Evolutionary conservation across 2,329 filamentous ascomycete species (phyloP), one percentile per base, ranked within the genome.

Genomic region (Sporothrix brunneoviolacea): DNA sequence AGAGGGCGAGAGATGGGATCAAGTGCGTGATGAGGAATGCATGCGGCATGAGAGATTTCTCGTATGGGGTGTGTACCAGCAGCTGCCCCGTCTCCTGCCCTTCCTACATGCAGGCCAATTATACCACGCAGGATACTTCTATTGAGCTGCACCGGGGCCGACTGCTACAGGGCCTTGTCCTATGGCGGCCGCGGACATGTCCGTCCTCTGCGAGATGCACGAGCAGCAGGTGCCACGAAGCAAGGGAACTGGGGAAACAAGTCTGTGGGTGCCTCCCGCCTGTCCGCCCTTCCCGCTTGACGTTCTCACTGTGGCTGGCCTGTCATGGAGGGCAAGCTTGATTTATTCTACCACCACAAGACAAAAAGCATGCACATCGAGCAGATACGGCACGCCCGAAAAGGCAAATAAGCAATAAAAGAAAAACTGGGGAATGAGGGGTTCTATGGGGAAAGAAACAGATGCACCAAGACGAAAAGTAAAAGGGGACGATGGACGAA

Each of bases 401-500:
- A 37, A 32, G 22, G 44, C 37, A 28, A 47, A 38, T 30, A n/a
- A 40, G 27, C 27, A 35, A 40, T 35, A 24, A 33, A 19, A 28
- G 7, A 27, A 44, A 50, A 50, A 50, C 48, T 32, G 48, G 48
- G 48, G 48, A 43, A 50, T n/a, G 39, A 50, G 39, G 47, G 48
- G 39, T 37, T 32, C 28, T 42, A 37, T 12, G 39, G 39, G 48
- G 39, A 43, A 47, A 36, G 37, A 9, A 24, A 19, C 28, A 48
- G 33, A 39, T 18, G n/a, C 24, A 44, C 33, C 21, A 36, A 16
- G 45, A 24, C 12, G 22, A 36, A 27, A 27, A 30, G n/a, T n/a
- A 24, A 27, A 28, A 22, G 16, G 16, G 44, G 24, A 37, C 46
- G 41, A 48, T 38, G 40, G 16, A 38, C 15, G 13, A 43, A 33